phyloP scores from a whole-genome alignment of 1,284 basidiomycete genomes.

The Ustilago trichophora region DNA sequence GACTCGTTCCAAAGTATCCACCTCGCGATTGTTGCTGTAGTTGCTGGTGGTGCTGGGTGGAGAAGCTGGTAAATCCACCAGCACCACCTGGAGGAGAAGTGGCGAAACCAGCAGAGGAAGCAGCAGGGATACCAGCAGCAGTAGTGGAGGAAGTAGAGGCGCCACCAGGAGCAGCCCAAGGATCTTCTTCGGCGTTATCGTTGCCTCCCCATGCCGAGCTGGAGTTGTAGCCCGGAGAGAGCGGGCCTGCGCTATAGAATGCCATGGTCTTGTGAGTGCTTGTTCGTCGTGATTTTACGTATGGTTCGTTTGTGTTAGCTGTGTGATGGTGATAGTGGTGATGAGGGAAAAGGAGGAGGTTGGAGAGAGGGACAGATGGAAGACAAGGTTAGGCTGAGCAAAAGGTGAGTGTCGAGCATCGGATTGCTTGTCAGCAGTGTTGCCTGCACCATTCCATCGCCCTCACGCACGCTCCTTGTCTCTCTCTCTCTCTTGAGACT shows the following conservation, averaged over 20 bases:
- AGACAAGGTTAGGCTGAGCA: too few relatives aligned
- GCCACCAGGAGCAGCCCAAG: slow-evolving; percentile 42
- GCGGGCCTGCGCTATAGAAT: slow-evolving; percentile 45
- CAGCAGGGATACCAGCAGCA: slow-evolving; percentile 2
- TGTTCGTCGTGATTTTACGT: too few relatives aligned
- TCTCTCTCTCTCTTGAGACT: too few relatives aligned
- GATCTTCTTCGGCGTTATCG: slow-evolving; percentile 46
- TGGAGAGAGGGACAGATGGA: too few relatives aligned
- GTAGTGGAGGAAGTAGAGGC: slow-evolving; percentile 21
- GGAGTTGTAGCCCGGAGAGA: slow-evolving; percentile 44
- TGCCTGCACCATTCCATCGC: too few relatives aligned
- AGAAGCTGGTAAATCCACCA: slow-evolving; percentile 24
- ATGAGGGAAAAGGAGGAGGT: too few relatives aligned
- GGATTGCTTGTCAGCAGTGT: too few relatives aligned
- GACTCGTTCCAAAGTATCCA: slow-evolving; percentile 22
- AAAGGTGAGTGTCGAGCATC: too few relatives aligned
- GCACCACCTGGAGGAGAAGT: slow-evolving; percentile 19
- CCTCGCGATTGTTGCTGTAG: slow-evolving; percentile 3
- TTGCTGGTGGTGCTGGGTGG: slow-evolving; percentile 32
- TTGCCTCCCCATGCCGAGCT: slow-evolving; percentile 47
- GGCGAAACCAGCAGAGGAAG: slow-evolving; percentile 12
- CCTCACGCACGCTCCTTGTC: too few relatives aligned
- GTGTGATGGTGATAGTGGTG: too few relatives aligned
- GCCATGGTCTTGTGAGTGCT: slow-evolving; percentile 21
- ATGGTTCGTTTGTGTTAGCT: too few relatives aligned